These are phyloP conservation scores for Phytophthora pseudosyringae DNA, from an alignment of 352 stramenopile genomes.

Conservation along the genomic window DNA sequence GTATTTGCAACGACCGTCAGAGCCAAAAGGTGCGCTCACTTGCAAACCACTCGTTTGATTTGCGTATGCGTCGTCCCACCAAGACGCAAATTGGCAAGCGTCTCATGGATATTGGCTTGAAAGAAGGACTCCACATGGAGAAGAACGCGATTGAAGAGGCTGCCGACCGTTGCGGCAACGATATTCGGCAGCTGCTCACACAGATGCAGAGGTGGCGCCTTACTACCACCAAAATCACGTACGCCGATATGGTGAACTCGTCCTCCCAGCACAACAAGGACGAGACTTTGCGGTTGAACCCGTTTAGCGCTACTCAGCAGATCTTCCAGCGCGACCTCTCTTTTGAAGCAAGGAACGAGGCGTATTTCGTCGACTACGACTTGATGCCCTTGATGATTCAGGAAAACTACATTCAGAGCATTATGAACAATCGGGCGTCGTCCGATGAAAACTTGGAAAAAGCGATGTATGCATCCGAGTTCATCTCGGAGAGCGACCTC, in stretches of 20 bases:
- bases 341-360: conserved; percentile 93
- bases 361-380: conserved; percentile 99
- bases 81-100: conserved; percentile 94
- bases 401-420: conserved; percentile 87
- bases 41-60: conserved; percentile 98
- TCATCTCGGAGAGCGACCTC: conserved; percentile 90
- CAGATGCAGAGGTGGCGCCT: conserved; percentile 97
- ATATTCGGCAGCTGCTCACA: conserved; percentile 98
- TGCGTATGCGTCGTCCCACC: conserved; percentile 94
- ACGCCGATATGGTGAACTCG: conserved; percentile 85
- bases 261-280: conserved; percentile 90
- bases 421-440: conserved; percentile 76
- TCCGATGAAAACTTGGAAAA: conserved; percentile 85
- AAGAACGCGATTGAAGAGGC: conserved; percentile 97
- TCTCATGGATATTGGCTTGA: conserved; percentile 90
- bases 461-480: conserved; percentile 90
- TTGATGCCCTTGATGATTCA: conserved; percentile 98
- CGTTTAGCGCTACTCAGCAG: conserved; percentile 95
- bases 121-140: conserved; percentile 94
- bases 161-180: conserved; percentile 96
- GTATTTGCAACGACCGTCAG: conserved; percentile 99
- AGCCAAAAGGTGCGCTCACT: conserved; percentile 95
- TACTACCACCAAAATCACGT: conserved; percentile 83
- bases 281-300: conserved; percentile 93
- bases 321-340: conserved; percentile 90